These are phyloP conservation scores for Grifola frondosa DNA, from an alignment of 1,284 basidiomycete species.

Conservation along the genomic window DNA sequence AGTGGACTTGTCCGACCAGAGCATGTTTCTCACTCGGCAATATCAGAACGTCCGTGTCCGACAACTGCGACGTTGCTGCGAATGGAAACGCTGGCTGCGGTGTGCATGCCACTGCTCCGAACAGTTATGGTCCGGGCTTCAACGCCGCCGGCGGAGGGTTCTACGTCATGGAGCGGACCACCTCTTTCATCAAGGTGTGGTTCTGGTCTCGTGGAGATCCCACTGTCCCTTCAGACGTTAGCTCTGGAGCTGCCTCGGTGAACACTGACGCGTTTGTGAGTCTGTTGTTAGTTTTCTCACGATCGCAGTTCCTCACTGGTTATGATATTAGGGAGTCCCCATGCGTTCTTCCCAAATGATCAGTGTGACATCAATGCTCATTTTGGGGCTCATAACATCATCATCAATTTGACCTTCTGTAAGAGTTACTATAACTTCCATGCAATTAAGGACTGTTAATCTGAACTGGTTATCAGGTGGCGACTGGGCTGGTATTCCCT, in stretches of 20 bases:
- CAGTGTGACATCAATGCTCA: constrained; percentile 48
- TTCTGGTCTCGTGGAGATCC: constrained; percentile 46
- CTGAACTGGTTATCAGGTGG: constrained; percentile 32
- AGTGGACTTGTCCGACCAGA: constrained; percentile 14
- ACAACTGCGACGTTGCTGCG: constrained; percentile 54
- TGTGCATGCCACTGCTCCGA: constrained; percentile 43
- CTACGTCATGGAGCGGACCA: constrained; percentile 51
- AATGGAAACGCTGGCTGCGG: constrained; percentile 67
- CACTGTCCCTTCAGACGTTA: constrained; percentile 42
- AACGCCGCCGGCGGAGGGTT: constrained; percentile 62
- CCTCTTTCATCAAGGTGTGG: constrained; percentile 46
- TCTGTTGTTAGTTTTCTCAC: neutral
- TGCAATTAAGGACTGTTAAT: neutral
- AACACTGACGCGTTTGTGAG: constrained; percentile 46
- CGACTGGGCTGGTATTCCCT: constrained; percentile 52
- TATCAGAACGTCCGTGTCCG: constrained; percentile 13
- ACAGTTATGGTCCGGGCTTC: constrained; percentile 58
- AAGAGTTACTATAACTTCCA: constrained; percentile 2
- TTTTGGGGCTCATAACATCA: constrained; percentile 59
- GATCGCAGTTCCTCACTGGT: neutral
- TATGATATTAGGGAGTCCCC: constrained; percentile 47
- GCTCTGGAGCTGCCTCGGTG: constrained; percentile 36
- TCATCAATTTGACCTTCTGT: constrained; percentile 56
- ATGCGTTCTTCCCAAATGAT: constrained; percentile 55
- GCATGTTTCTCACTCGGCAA: neutral